Conservation (phyloP, 2,329 filamentous ascomycete genomes). For the Orbilia ellipsospora region DNA sequence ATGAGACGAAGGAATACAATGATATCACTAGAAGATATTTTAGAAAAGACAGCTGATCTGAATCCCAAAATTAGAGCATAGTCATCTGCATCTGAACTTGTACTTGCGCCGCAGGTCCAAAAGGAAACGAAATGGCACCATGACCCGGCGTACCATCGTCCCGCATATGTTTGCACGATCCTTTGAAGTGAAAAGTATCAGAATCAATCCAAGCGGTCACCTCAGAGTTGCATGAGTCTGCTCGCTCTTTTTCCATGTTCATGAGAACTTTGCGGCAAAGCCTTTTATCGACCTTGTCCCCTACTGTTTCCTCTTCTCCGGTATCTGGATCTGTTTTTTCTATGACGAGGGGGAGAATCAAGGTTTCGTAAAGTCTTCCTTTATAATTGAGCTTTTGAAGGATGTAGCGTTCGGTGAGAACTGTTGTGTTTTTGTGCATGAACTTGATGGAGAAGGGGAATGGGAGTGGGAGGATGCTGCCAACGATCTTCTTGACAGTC, state of each 20-base stretch:
- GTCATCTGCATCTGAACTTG: too few species aligned
- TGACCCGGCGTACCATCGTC: background rate
- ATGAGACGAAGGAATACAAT: too few species aligned
- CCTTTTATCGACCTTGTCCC: background rate
- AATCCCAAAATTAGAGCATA: too few species aligned
- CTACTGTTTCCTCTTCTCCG: background rate
- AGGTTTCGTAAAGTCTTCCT: background rate
- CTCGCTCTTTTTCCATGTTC: background rate
- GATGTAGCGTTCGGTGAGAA: conserved; percentile 22
- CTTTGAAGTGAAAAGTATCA: conserved; percentile 11
- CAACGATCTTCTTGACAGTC: background rate
- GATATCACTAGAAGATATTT: too few species aligned
- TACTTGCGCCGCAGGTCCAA: background rate
- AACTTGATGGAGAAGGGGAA: background rate
- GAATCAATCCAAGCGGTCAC: conserved; percentile 19
- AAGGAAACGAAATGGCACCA: background rate
- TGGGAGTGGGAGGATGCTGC: background rate
- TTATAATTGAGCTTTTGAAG: conserved; percentile 15
- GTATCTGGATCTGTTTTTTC: background rate
- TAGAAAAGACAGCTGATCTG: too few species aligned
- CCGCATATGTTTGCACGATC: background rate
- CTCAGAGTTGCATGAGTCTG: background rate
- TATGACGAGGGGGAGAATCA: background rate
- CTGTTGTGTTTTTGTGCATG: background rate
- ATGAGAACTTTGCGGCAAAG: background rate